Evolutionary conservation across 2,329 filamentous ascomycete genomes (phyloP).

Genomic region (Pseudopyricularia cyperi): DNA sequence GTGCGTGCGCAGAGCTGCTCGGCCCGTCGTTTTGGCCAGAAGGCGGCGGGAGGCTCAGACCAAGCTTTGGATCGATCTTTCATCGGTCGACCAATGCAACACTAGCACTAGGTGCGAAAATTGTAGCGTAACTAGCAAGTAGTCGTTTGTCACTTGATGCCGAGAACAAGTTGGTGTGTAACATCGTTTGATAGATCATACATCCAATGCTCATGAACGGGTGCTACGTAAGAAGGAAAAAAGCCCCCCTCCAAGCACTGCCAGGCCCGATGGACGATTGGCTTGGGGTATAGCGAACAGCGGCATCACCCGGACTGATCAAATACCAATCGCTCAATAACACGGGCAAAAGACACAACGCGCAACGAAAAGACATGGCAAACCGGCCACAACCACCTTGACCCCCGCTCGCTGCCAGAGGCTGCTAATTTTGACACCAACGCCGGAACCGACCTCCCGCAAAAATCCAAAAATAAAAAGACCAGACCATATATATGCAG

Average conservation of each 20-base stretch:
- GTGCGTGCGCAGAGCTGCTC: no score
- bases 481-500: neutral
- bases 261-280: neutral
- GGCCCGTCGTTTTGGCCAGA: no score
- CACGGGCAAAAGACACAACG: neutral
- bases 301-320: neutral
- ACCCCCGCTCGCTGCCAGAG: neutral
- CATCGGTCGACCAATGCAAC: no score
- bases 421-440: neutral
- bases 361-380: neutral
- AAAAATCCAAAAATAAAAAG: neutral
- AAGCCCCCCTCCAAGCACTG: neutral
- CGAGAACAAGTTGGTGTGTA: no score
- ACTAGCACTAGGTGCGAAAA: no score
- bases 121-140: no score
- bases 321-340: neutral
- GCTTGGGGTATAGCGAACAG: neutral
- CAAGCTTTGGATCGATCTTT: no score
- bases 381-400: neutral
- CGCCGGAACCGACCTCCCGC: neutral
- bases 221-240: neutral
- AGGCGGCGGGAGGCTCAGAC: no score
- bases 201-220: no score
- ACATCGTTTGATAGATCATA: no score
- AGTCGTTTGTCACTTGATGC: no score